Percentiles rank a stretch among this genome's conserved stretches.
Evolutionary conservation across 331 rosid genomes (phyloP).

Genomic region (Malus hybrid): DNA sequence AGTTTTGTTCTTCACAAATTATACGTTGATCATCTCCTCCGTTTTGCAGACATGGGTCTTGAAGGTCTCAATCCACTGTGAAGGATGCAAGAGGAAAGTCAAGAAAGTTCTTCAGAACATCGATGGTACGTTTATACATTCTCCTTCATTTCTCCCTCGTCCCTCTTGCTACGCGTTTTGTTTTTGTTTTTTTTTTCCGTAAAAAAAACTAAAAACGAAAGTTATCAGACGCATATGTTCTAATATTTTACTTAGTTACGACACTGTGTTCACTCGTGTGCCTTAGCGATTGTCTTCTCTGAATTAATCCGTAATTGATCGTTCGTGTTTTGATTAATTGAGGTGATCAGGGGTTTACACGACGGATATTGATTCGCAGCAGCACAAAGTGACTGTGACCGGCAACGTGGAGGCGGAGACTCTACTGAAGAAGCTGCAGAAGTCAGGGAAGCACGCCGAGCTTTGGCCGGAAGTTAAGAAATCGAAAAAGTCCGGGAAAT

Average conservation of each 20-base stretch:
- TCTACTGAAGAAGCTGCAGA: slow-evolving; percentile 59
- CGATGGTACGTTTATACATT: slow-evolving; percentile 38
- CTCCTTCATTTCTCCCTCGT: too few species aligned
- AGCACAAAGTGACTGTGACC: slow-evolving; percentile 76
- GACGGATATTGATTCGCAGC: slow-evolving; percentile 55
- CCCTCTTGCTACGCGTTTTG: too few species aligned
- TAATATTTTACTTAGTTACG: too few species aligned
- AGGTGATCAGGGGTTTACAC: slow-evolving; percentile 58
- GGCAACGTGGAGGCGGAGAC: slow-evolving; percentile 69
- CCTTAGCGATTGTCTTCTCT: background rate
- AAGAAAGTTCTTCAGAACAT: slow-evolving; percentile 78
- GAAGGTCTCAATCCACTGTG: slow-evolving; percentile 90
- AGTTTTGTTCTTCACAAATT: background rate
- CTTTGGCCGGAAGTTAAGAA: slow-evolving; percentile 61
- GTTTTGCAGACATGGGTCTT: slow-evolving; percentile 62
- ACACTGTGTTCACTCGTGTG: too few species aligned
- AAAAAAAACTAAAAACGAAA: too few species aligned
- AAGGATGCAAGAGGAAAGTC: slow-evolving; percentile 88
- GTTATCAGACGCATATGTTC: too few species aligned
- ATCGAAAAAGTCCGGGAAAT: slow-evolving; percentile 24
- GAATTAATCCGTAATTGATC: background rate
- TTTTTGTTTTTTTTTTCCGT: too few species aligned
- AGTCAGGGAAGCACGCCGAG: slow-evolving; percentile 65
- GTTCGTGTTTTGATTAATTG: background rate
- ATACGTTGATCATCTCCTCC: background rate